Evolutionary conservation across 2,329 filamentous ascomycete genomes (phyloP).

Genomic region (Aspergillus nomiae): DNA sequence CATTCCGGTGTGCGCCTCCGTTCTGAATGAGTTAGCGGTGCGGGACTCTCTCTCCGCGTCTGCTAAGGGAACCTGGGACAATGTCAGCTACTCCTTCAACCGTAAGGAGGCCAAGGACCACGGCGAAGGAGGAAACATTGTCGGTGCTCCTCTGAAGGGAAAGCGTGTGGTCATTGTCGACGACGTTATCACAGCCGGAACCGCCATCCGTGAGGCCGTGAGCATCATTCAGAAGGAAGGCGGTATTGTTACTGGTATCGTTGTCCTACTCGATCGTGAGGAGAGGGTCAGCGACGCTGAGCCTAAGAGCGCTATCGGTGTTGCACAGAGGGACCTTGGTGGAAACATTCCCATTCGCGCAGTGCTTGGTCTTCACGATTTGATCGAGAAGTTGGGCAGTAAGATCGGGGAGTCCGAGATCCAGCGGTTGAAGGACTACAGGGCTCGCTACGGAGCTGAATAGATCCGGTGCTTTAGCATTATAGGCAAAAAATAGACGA

Average conservation of each 20-base stretch:
- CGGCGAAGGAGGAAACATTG: conserved; percentile 90
- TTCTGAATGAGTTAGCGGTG: conserved; percentile 73
- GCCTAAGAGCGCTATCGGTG: conserved; percentile 76
- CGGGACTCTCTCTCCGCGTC: conserved; percentile 53
- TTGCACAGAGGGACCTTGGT: conserved; percentile 78
- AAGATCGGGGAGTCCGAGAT: conserved; percentile 65
- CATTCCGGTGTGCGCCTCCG: conserved; percentile 81
- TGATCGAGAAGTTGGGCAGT: conserved; percentile 69
- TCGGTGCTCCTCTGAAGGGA: conserved; percentile 81
- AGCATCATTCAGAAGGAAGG: conserved; percentile 85
- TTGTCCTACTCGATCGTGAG: conserved; percentile 70
- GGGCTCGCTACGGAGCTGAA: conserved; percentile 48
- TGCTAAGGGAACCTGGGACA: conserved; percentile 61
- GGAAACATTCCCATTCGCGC: conserved; percentile 72
- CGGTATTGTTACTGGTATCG: conserved; percentile 80
- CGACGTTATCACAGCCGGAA: conserved; percentile 95
- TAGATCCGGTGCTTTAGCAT: conserved; percentile 19
- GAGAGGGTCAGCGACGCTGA: conserved; percentile 62
- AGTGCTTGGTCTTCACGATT: conserved; percentile 72
- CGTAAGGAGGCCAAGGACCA: conserved; percentile 96
- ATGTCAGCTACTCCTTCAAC: conserved; percentile 85
- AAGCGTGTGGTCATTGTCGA: conserved; percentile 89
- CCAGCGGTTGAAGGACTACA: conserved; percentile 72
- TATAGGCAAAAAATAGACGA: conserved; percentile 25
- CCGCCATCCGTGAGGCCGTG: conserved; percentile 89